Evolutionary conservation across 1,284 basidiomycete genomes (phyloP), one percentile per base, ranked within the genome.

Genomic region (Fistulinella cinereoalba): DNA sequence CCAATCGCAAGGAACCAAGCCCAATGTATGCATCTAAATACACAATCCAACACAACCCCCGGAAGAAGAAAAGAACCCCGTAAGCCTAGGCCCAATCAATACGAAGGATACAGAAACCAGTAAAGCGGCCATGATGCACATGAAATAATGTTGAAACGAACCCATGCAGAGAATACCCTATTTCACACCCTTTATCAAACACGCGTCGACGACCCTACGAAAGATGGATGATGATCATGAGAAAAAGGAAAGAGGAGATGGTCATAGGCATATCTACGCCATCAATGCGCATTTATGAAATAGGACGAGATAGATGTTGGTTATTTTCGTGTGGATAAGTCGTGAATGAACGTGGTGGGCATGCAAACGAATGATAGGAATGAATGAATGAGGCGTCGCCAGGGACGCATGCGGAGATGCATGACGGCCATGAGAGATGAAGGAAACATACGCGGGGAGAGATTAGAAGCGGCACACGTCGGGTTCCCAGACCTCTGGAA

Each of bases 401-500:
- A 37, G 18, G 49, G 49, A 38, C 28, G 47, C 13, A 46, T 56
- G 52, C 21, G 37, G 41, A 25, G 40, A 59, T 57, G 56, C 37
- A 51, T 47, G 41, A 53, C 48, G 45, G 43, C 41, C 43, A 46
- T 43, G 43, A 43, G 34, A 41, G 32, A 32, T 19, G 32, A 47
- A 47, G 45, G 44, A 47, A 41, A 45, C 48, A 56, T 61, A 24
- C 36, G 36, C 28, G 18, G 21, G 42, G 61, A 49, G 46, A 16
- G 43, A 49, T 65, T 43, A 64, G 27, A 68, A 58, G 28, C 54
- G 53, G 16, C 53, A 42, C 28, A 47, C 49, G 9, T 52, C 56
- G 4, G 65, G 22, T 40, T 63, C 52, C 62, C 62, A 64, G n/a
- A 67, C 62, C 37, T 68, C 66, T 12, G 62, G 62, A 36, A 64